Conservation (phyloP, 345 rosid genomes). For the Aurinia saxatilis region DNA sequence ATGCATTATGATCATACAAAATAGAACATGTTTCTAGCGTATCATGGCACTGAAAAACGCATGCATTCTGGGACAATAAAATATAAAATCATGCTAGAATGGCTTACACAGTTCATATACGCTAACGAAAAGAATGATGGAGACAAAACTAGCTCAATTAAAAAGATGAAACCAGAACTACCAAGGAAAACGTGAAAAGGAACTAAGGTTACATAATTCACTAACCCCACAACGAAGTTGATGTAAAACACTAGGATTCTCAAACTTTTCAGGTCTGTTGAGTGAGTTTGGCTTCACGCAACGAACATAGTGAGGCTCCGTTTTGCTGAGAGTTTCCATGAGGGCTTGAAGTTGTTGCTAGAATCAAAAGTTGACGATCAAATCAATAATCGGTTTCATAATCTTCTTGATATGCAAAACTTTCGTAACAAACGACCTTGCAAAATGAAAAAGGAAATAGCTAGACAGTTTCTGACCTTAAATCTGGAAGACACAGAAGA, state of each 20-base stretch:
- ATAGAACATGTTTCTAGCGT: constrained; percentile 1
- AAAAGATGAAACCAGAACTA: not conserved
- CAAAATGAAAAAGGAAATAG: not conserved
- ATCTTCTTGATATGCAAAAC: constrained; percentile 4
- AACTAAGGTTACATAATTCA: constrained; percentile 17
- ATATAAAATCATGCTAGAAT: not conserved
- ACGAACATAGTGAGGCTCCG: constrained; percentile 97
- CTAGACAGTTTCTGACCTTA: constrained; percentile 45
- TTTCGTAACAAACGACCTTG: not conserved
- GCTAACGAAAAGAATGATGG: not conserved
- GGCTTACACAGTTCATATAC: not conserved
- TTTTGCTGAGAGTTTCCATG: constrained; percentile 88
- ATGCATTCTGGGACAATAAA: constrained; percentile 1
- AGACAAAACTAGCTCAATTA: constrained; percentile 3
- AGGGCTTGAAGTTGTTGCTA: constrained; percentile 99
- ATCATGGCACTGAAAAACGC: constrained; percentile 4
- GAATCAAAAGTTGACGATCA: constrained; percentile 16
- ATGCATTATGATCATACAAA: constrained; percentile 4
- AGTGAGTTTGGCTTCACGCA: constrained; percentile 97
- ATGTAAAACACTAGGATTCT: constrained; percentile 77
- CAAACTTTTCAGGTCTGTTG: constrained; percentile 83
- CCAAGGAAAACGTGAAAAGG: constrained; percentile 7
- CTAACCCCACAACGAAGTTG: constrained; percentile 97
- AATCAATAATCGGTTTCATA: not conserved
- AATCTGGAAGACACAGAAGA: constrained; percentile 96